Conservation (phyloP, 2,329 filamentous ascomycete species). For the Chaetothyriales sp. region DNA sequence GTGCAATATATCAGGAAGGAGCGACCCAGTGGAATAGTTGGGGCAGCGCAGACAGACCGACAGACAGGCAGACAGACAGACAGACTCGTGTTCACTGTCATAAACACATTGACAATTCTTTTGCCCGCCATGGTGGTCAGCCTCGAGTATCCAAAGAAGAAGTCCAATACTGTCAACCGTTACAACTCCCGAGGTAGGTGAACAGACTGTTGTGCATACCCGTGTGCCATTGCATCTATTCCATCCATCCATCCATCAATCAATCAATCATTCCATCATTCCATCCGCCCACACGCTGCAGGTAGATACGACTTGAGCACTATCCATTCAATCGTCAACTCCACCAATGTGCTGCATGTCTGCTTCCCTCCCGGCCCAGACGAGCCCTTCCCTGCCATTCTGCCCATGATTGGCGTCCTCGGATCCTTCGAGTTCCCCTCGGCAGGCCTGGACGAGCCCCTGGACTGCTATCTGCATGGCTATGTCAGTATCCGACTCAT, state of each 20-base stretch:
- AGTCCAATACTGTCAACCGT: constrained; percentile 51
- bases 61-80: no score
- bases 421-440: constrained; percentile 53
- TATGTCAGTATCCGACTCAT: constrained; percentile 69
- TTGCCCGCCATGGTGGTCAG: constrained; percentile 26
- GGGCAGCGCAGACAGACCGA: no score
- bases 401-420: constrained; percentile 79
- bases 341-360: constrained; percentile 59
- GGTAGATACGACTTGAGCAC: constrained; percentile 56
- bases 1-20: no score
- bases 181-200: constrained; percentile 46
- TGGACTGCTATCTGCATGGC: constrained; percentile 70
- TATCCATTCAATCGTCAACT: constrained; percentile 63
- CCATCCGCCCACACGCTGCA: constrained; percentile 21
- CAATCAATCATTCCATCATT: not conserved
- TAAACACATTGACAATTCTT: no score
- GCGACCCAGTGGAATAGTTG: no score
- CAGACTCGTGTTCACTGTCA: no score
- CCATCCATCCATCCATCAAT: not conserved
- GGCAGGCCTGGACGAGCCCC: constrained; percentile 44
- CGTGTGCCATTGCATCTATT: not conserved
- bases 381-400: constrained; percentile 57
- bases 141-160: constrained; percentile 45
- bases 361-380: constrained; percentile 51
- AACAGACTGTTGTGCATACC: not conserved